These are phyloP conservation scores for Scutellaria galericulata DNA, from an alignment of 257 asterid species.

Conservation along the genomic window DNA sequence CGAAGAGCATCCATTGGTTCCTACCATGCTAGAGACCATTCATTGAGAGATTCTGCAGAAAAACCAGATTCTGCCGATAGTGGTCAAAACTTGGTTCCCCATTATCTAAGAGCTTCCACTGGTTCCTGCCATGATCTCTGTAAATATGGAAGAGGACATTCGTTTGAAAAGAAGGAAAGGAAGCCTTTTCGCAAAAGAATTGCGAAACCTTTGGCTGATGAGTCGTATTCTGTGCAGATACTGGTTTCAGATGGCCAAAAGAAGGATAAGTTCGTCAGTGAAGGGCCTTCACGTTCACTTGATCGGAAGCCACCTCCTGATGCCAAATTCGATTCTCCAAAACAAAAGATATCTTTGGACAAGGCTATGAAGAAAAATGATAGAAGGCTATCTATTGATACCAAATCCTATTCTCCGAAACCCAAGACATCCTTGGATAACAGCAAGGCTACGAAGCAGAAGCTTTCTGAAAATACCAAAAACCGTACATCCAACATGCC, in stretches of 20 bases:
- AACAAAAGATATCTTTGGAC: conserved; percentile 21
- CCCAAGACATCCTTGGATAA: conserved; percentile 37
- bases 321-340: conserved; percentile 34
- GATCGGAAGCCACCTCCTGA: conserved; percentile 39
- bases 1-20: conserved; percentile 50
- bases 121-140: conserved; percentile 93
- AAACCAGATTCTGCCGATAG: conserved; percentile 40
- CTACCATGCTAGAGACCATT: conserved; percentile 34
- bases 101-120: conserved; percentile 81
- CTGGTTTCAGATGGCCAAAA: conserved; percentile 45
- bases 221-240: conserved; percentile 40
- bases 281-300: conserved; percentile 30
- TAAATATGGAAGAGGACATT: conserved; percentile 66
- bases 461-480: conserved; percentile 27
- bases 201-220: conserved; percentile 36
- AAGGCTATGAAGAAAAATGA: conserved; percentile 34
- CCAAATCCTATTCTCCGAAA: conserved; percentile 36
- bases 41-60: conserved; percentile 49
- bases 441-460: conserved; percentile 35
- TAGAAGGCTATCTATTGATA: conserved; percentile 37
- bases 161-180: conserved; percentile 53
- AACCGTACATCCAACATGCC: conserved; percentile 23
- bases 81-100: conserved; percentile 50
- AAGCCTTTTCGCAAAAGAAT: conserved; percentile 49
- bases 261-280: conserved; percentile 35